Conservation (phyloP, 2,329 filamentous ascomycete species). For the Plenodomus biglobosus region DNA sequence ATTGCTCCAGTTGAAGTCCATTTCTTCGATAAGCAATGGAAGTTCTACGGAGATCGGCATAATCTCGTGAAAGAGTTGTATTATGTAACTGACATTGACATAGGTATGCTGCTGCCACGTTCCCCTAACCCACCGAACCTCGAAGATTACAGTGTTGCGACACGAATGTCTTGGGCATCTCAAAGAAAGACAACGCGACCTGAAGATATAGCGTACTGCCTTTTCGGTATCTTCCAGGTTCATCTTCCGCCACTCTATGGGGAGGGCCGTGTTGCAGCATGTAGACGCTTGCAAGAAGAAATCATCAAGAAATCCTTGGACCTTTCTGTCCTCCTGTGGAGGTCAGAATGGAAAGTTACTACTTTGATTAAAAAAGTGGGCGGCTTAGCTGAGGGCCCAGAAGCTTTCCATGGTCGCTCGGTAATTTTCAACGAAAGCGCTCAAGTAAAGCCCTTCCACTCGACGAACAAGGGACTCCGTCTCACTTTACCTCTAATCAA, state of each 20-base stretch:
- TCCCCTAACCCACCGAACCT: no score
- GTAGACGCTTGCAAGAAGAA: slow-evolving; percentile 10
- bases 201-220: slow-evolving; percentile 20
- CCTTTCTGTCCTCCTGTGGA: neutral
- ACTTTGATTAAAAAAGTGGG: neutral
- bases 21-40: neutral
- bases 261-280: slow-evolving; percentile 8
- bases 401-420: neutral
- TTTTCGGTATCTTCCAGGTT: slow-evolving; percentile 20
- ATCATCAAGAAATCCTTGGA: neutral
- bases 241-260: slow-evolving; percentile 13
- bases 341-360: neutral
- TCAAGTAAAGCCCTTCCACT: neutral
- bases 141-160: neutral
- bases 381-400: neutral
- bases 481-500: slow-evolving; percentile 1
- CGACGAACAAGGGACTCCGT: slow-evolving; percentile 5
- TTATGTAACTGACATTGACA: neutral
- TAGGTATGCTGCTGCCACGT: neutral
- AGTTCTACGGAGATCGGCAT: neutral
- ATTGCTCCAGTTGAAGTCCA: neutral
- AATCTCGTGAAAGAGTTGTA: neutral
- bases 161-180: slow-evolving; percentile 20
- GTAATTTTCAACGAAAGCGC: neutral
- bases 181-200: slow-evolving; percentile 12